Base-by-base conservation (phyloP, 306 rosid genomes). In the Carpinus fangiana region DNA sequence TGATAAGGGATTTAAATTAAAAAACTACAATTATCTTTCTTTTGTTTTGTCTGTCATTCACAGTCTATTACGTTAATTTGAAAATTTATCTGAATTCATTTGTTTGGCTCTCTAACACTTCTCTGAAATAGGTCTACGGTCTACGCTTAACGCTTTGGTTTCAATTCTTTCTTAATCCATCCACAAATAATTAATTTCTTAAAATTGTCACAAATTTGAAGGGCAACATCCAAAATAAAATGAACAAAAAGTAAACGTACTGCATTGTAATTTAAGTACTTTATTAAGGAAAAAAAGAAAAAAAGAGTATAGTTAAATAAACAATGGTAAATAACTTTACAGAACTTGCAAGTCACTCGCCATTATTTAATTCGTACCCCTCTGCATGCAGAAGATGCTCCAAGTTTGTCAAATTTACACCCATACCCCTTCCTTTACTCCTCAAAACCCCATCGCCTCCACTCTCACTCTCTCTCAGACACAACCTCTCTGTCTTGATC, bases 291-390 rank as follows among this genome's bases (percentile, higher is more conserved):
- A 70, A 10, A 47, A 67, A 65, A 55, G 70, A 62, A 80, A 76
- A 62, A 79, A 62, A 54, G 70, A 80, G 75, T 61, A 64, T 75
- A 77, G 81, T 78, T 75, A 64, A 38, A 70, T 16, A 12, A 41
- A 84, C 18, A 69, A 36, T 16, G 8, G 50, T 17, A 41, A 26
- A 26, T 2, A 80, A 79, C 88, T 90, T 90, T 88, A 92, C 90
- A 92, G 90, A 83, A 83, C 83, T 83, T 87, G 90, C 90, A 87
- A 84, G 93, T 90, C 95, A 89, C 90, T 82, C 84, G 92, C 87
- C 75, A 76, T 80, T 80, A 88, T 82, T 85, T 71, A 71, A 87
- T 79, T 59, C 75, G 60, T 75, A 80, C 82, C 51, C 74, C 83
- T 84, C 85, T 83, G 81, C 89, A 82, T 88, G 87, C 10, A 70